Percentiles rank a stretch among this genome's conserved stretches.
Evolutionary conservation across 768 basidiomycete genomes (phyloP).

Genomic region (Tricholoma sp.): DNA sequence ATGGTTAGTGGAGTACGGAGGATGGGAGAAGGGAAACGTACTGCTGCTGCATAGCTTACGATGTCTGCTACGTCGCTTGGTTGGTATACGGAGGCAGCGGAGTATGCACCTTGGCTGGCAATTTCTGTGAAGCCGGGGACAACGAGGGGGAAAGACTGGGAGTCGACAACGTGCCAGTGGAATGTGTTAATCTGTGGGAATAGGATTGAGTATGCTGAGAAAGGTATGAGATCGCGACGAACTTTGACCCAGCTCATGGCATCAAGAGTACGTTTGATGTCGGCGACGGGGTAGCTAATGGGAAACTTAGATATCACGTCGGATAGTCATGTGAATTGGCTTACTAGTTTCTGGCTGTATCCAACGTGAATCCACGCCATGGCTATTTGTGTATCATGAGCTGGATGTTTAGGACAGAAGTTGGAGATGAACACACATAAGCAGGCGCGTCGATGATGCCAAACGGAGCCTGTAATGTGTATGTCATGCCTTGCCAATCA

Average conservation of each 20-base stretch:
- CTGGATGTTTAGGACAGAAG: background rate
- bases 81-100: constrained; percentile 46
- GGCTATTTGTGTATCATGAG: constrained; percentile 34
- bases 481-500: constrained; percentile 41
- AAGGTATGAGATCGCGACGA: constrained; percentile 26
- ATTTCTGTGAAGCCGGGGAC: constrained; percentile 59
- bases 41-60: constrained; percentile 63
- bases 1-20: background rate
- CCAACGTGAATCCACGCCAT: constrained; percentile 75
- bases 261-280: constrained; percentile 66
- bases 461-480: constrained; percentile 53
- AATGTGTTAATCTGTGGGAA: constrained; percentile 57
- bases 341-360: constrained; percentile 74
- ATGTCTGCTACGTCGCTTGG: constrained; percentile 52
- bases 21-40: constrained; percentile 28
- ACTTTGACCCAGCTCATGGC: constrained; percentile 78
- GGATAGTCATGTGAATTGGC: constrained; percentile 11
- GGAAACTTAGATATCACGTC: background rate
- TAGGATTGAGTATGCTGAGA: background rate
- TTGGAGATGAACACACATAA: constrained; percentile 43
- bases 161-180: constrained; percentile 85
- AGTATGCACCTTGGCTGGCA: constrained; percentile 65
- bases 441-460: constrained; percentile 58
- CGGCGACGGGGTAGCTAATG: constrained; percentile 45
- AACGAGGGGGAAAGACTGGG: constrained; percentile 74